phyloP scores from a whole-genome alignment of 164 flowering plant genomes.

The Vitis riparia region DNA sequence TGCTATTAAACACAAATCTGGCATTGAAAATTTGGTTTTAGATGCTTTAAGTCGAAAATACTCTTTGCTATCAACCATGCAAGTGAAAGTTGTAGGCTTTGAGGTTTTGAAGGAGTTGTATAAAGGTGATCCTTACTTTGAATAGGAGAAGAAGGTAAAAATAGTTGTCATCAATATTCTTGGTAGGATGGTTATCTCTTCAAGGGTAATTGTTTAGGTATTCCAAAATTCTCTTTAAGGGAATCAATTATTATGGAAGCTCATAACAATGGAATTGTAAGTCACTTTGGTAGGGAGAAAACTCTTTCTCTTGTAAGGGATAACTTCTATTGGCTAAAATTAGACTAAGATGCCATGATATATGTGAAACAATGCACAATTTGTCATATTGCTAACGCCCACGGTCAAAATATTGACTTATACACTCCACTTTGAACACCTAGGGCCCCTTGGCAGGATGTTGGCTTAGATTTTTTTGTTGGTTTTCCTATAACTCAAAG shows the following conservation, averaged over 20 bases:
- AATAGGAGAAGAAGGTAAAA: background rate
- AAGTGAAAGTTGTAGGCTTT: conserved; percentile 3
- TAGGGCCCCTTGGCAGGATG: no score
- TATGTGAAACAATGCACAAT: no score
- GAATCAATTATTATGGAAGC: background rate
- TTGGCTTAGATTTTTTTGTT: no score
- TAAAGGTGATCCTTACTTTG: background rate
- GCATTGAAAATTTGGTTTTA: background rate
- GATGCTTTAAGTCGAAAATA: background rate
- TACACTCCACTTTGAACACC: no score
- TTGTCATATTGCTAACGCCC: no score
- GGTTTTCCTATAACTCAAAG: no score
- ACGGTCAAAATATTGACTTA: no score
- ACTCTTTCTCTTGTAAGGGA: background rate
- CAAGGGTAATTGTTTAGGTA: background rate
- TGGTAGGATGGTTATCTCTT: conserved; percentile 1
- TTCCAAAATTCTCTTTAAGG: conserved; percentile 4
- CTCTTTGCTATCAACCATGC: background rate
- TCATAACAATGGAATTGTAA: conserved; percentile 7
- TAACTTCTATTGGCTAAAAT: no score
- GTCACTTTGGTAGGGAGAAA: conserved; percentile 13
- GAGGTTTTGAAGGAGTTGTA: conserved; percentile 2
- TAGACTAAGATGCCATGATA: no score
- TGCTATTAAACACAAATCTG: background rate
- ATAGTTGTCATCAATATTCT: background rate